These are phyloP conservation scores for Arabis hirsuta DNA, from an alignment of 345 rosid genomes.

Conservation along the genomic window DNA sequence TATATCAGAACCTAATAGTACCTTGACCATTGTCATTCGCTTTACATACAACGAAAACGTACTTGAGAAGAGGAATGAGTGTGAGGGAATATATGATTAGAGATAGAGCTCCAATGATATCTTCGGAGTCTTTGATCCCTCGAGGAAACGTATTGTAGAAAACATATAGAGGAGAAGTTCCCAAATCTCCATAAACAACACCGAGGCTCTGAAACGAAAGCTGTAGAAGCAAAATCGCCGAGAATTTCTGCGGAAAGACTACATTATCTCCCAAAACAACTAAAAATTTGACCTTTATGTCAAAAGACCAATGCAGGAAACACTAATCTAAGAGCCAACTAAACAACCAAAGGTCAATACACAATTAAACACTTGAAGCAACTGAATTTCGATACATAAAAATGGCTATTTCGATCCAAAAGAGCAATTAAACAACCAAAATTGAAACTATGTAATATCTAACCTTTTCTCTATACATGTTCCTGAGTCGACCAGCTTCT, in stretches of 20 bases:
- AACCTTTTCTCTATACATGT: slow-evolving; percentile 89
- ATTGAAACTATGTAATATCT: neutral
- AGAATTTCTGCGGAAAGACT: slow-evolving; percentile 56
- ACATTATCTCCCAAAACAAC: neutral
- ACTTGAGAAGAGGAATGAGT: slow-evolving; percentile 72
- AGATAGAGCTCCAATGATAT: slow-evolving; percentile 68
- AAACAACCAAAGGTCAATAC: neutral
- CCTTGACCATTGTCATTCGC: slow-evolving; percentile 82
- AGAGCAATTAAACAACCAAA: neutral
- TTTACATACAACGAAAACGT: slow-evolving; percentile 71
- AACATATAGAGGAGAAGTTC: slow-evolving; percentile 75
- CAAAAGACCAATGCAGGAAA: slow-evolving; percentile 14
- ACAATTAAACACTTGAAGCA: slow-evolving; percentile 6
- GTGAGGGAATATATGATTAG: slow-evolving; percentile 68
- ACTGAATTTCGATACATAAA: slow-evolving; percentile 3
- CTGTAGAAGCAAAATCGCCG: slow-evolving; percentile 58
- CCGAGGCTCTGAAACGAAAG: slow-evolving; percentile 80
- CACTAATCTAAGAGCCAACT: neutral
- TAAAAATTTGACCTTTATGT: neutral
- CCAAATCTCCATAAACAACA: slow-evolving; percentile 74
- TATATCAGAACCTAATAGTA: slow-evolving; percentile 12
- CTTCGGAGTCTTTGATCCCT: slow-evolving; percentile 60
- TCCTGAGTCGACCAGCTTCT: slow-evolving; percentile 84
- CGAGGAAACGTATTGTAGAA: slow-evolving; percentile 73
- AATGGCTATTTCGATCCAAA: neutral